Conservation (phyloP, 2,329 filamentous ascomycete species). For the Calonectria hongkongensis region DNA sequence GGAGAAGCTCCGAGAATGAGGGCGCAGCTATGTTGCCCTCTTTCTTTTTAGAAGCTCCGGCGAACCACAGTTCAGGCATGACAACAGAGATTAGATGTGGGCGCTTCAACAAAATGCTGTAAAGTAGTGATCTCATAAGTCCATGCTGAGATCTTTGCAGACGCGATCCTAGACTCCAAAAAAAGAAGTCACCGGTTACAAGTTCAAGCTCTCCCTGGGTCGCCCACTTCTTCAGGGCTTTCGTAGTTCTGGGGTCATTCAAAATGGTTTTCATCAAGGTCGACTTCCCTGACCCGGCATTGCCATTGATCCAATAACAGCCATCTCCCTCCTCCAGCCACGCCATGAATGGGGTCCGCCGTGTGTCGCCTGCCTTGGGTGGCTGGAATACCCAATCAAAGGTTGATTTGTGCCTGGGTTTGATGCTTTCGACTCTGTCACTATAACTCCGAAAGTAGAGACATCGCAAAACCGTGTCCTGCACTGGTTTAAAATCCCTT, state of each 20-base stretch:
- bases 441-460: slow-evolving; percentile 14
- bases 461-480: background rate
- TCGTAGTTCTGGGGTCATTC: background rate
- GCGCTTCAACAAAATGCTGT: background rate
- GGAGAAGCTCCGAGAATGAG: slow-evolving; percentile 8
- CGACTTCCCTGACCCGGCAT: background rate
- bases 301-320: slow-evolving; percentile 12
- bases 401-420: slow-evolving; percentile 4
- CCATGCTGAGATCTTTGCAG: slow-evolving; percentile 11
- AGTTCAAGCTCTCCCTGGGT: slow-evolving; percentile 6
- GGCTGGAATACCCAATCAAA: slow-evolving; percentile 5
- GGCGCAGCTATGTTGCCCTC: background rate
- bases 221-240: background rate
- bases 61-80: background rate
- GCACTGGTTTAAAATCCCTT: background rate
- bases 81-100: slow-evolving; percentile 5
- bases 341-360: background rate
- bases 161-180: slow-evolving; percentile 16
- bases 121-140: slow-evolving; percentile 2
- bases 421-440: slow-evolving; percentile 6
- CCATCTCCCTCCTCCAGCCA: slow-evolving; percentile 9
- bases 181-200: slow-evolving; percentile 14
- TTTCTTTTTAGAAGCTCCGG: background rate
- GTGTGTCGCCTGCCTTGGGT: background rate
- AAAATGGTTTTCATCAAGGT: slow-evolving; percentile 10